Conservation (phyloP, 2,329 filamentous ascomycete species). For the Cladosporium sp. region DNA sequence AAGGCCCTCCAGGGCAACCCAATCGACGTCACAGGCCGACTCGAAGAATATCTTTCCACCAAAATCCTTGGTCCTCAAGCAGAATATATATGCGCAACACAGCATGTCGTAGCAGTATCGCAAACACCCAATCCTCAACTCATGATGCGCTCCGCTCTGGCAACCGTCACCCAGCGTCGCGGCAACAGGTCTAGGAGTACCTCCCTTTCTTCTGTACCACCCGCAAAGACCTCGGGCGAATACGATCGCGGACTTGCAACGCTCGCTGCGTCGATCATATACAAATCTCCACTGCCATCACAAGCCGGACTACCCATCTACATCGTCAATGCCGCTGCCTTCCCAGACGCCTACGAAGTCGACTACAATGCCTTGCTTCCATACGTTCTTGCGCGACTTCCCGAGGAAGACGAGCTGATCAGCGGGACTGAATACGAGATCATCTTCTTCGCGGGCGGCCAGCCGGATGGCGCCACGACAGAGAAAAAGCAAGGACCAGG, state of each 20-base stretch:
- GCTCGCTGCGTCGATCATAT: constrained; percentile 55
- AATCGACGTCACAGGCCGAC: background rate
- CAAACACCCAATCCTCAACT: background rate
- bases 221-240: constrained; percentile 45
- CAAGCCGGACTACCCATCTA: constrained; percentile 52
- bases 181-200: constrained; percentile 33
- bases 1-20: background rate
- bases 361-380: constrained; percentile 57
- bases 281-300: constrained; percentile 54
- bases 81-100: background rate
- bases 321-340: constrained; percentile 57
- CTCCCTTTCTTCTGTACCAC: constrained; percentile 51
- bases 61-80: background rate
- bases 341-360: constrained; percentile 54
- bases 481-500: constrained; percentile 51
- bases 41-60: background rate
- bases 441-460: constrained; percentile 58
- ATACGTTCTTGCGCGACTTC: constrained; percentile 56
- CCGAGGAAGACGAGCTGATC: constrained; percentile 56
- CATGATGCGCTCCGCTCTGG: constrained; percentile 34
- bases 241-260: constrained; percentile 51
- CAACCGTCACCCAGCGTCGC: constrained; percentile 31
- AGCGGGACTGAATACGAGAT: constrained; percentile 57
- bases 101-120: constrained; percentile 13
- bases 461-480: constrained; percentile 44